Conservation (phyloP, 306 rosid genomes). For the Coriaria nepalensis region DNA sequence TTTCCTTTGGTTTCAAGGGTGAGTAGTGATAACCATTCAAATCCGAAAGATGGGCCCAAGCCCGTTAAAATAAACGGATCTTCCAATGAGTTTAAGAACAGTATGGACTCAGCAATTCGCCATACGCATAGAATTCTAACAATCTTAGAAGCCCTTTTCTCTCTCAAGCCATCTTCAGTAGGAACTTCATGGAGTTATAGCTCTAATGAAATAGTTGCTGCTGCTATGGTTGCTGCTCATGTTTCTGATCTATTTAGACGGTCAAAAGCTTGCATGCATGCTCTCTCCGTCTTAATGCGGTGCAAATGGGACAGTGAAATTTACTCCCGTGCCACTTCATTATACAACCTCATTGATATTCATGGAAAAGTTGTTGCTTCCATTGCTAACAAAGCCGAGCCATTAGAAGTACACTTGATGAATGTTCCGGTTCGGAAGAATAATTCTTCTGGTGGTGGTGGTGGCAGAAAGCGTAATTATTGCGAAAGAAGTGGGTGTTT, state of each 20-base stretch:
- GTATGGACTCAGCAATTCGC: slow-evolving; percentile 64
- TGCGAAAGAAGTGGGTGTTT: slow-evolving; percentile 32
- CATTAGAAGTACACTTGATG: slow-evolving; percentile 69
- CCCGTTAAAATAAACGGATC: slow-evolving; percentile 48
- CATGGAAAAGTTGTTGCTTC: slow-evolving; percentile 91
- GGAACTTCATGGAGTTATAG: slow-evolving; percentile 98
- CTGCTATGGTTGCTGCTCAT: slow-evolving; percentile 99
- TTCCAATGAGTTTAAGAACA: slow-evolving; percentile 39
- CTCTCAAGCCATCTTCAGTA: slow-evolving; percentile 82
- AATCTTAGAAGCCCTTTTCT: slow-evolving; percentile 85
- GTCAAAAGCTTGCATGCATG: slow-evolving; percentile 97
- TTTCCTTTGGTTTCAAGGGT: slow-evolving; percentile 59
- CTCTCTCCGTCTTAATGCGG: slow-evolving; percentile 73
- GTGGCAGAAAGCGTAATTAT: slow-evolving; percentile 36
- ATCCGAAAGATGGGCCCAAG: slow-evolving; percentile 33
- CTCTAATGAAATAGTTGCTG: slow-evolving; percentile 95
- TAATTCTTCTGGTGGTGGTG: slow-evolving; percentile 22
- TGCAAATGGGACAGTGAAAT: slow-evolving; percentile 93
- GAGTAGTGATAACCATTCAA: slow-evolving; percentile 25
- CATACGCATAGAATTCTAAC: slow-evolving; percentile 85
- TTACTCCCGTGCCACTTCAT: slow-evolving; percentile 70
- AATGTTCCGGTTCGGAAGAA: slow-evolving; percentile 46
- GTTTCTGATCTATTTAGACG: slow-evolving; percentile 83
- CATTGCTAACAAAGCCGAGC: slow-evolving; percentile 80
- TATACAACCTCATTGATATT: slow-evolving; percentile 82